Conservation (phyloP, 2,329 filamentous ascomycete species). For the Magnaporthales sp. region DNA sequence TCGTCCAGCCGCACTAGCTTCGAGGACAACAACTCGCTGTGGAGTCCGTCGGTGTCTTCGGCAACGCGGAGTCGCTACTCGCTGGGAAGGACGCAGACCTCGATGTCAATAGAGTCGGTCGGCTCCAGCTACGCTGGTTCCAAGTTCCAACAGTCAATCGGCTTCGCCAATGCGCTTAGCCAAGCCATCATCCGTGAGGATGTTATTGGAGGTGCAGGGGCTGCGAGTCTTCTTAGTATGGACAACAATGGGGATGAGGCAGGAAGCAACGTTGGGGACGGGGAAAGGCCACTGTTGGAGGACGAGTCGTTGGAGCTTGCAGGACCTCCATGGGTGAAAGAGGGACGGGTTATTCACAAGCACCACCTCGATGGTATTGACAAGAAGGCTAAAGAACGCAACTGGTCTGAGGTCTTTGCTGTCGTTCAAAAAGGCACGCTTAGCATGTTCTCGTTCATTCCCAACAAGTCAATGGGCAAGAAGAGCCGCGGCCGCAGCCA, state of each 20-base stretch:
- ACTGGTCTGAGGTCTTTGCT: slow-evolving; percentile 92
- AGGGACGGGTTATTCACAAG: slow-evolving; percentile 92
- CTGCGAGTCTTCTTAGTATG: slow-evolving; percentile 26
- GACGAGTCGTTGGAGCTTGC: slow-evolving; percentile 87
- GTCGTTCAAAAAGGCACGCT: slow-evolving; percentile 93
- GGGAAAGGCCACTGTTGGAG: slow-evolving; percentile 62
- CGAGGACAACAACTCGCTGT: slow-evolving; percentile 82
- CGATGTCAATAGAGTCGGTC: slow-evolving; percentile 87
- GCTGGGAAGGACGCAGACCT: slow-evolving; percentile 80
- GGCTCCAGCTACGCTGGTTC: slow-evolving; percentile 56
- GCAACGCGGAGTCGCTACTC: slow-evolving; percentile 95
- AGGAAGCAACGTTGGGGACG: slow-evolving; percentile 7
- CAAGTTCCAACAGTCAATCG: slow-evolving; percentile 88
- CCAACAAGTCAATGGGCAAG: slow-evolving; percentile 65
- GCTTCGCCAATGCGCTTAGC: slow-evolving; percentile 92
- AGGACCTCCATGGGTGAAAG: slow-evolving; percentile 96
- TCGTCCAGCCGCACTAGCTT: slow-evolving; percentile 90
- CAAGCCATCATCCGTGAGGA: slow-evolving; percentile 95
- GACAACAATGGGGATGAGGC: slow-evolving; percentile 31
- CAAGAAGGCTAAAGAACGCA: slow-evolving; percentile 86
- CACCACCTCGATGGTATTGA: slow-evolving; percentile 87
- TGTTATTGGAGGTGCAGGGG: slow-evolving; percentile 26
- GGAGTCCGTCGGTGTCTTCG: slow-evolving; percentile 78
- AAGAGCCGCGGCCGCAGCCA: slow-evolving; percentile 46
- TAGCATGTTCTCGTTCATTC: slow-evolving; percentile 86